Base-by-base conservation (phyloP, 2,329 filamentous ascomycete species). In the Pseudocercospora musae region DNA sequence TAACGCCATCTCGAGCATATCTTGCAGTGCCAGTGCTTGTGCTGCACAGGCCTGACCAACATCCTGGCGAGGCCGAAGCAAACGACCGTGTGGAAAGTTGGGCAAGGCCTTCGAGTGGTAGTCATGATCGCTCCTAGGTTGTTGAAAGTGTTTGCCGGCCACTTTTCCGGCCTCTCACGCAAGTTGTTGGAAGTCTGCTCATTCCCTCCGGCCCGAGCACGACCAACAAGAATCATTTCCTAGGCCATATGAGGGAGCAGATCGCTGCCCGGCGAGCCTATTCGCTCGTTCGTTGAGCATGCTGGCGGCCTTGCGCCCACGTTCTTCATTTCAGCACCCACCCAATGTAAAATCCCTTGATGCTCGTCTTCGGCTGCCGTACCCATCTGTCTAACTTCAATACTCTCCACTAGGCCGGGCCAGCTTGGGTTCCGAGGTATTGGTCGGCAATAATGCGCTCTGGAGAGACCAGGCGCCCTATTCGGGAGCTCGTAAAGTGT, bases 201-300 rank as follows among this genome's bases (percentile, higher is more conserved):
- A 11, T 33, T 10, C n/a, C 20, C 15, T 54, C 21, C 50, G 50
- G 50, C 27, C 50, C 50, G 50, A 54, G 27, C 50, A 54, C 50
- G 48, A 54, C 52, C 52, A 40, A 54, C 52, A 54, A 18, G 23
- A 31, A 31, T 18, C 50, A 29, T 29, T n/a, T 54, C 50, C 27
- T 54, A 21, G 33, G 23, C 49, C n/a, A 53, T 33, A 33, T 53
- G 27, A 54, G 50, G 27, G n/a, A 40, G 29, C 18, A 37, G 29
- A 54, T 54, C 29, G 23, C 20, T 11, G 18, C 52, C 52, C 18
- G 29, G 11, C 27, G n/a, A 54, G 52, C 52, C 52, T 54, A 54
- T 37, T 54, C 52, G 52, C 52, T 54, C 52, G 52, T 40, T 54
- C 52, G 52, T 54, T 54, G 52, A 54, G 52, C 48, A 29, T 27